Evolutionary conservation across 2,329 filamentous ascomycete species (phyloP).

Genomic region (Trichoderma lentiforme): DNA sequence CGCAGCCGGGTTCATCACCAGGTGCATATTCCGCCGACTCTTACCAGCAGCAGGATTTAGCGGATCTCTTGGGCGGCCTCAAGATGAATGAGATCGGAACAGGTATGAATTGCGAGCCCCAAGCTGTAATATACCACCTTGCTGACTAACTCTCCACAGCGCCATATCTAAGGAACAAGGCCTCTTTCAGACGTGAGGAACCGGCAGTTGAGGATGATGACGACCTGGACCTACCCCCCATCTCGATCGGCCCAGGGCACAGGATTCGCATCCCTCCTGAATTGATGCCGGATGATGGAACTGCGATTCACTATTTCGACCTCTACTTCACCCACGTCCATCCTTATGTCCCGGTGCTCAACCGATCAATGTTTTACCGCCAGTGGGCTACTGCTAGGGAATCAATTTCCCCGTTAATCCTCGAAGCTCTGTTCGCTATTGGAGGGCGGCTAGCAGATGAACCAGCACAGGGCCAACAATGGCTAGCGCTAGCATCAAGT

Average conservation of each 20-base stretch:
- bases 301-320: constrained; percentile 78
- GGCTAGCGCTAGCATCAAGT: constrained; percentile 88
- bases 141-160: constrained; percentile 46
- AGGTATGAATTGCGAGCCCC: constrained; percentile 52
- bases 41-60: constrained; percentile 68
- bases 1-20: constrained; percentile 38
- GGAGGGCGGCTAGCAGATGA: constrained; percentile 80
- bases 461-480: constrained; percentile 80
- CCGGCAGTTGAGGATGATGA: constrained; percentile 68
- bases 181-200: constrained; percentile 48
- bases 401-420: constrained; percentile 81
- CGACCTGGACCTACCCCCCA: constrained; percentile 67
- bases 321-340: constrained; percentile 90
- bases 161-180: constrained; percentile 74
- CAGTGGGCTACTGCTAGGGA: constrained; percentile 83
- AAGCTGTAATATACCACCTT: neutral
- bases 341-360: constrained; percentile 86
- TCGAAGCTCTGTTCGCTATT: constrained; percentile 90
- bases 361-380: constrained; percentile 76
- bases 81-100: constrained; percentile 85
- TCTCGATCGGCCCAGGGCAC: constrained; percentile 64
- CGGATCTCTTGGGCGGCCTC: constrained; percentile 78
- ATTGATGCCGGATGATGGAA: constrained; percentile 86
- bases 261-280: constrained; percentile 87
- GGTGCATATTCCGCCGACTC: constrained; percentile 57